Base-by-base conservation (phyloP, 805 yeast genomes). In the Saccharomycopsis oosterbeekiorum region DNA sequence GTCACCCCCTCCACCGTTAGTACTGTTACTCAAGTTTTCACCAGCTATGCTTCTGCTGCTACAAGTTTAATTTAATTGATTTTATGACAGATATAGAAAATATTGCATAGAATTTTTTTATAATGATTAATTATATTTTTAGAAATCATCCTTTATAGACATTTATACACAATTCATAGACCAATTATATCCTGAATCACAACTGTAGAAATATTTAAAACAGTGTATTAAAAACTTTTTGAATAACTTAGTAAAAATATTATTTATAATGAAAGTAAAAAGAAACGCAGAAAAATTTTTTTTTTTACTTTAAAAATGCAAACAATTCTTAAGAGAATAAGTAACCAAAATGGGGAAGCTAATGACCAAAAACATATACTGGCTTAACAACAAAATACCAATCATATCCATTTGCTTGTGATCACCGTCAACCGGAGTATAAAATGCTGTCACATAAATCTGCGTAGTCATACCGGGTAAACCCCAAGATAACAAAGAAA, bases 391-490 rank as follows among this genome's bases (percentile, higher is more conserved):
- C 37, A 82, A 78, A 37, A 90, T 76, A 0, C 97, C 94, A 58
- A 90, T 77, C 70, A 96, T 88, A 70, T 93, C 96, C 85, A 93
- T 84, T 71, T 91, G 81, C 5, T 70, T 62, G 55, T 77, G 76
- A 8, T 60, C 60, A 11, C 73, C 73, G 21, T 75, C 77, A 1
- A 84, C 83, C n/a, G 93, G 94, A 0, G 92, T 84, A 72, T 84
- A 88, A 70, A 89, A 84, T 2, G 97, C 94, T 1, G 97, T 91
- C 61, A 93, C 77, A 71, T 92, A 94, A 54, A 93, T 85, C 67
- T 91, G 79, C 0, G 94, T 82, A 0, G 98, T 94, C 58, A 97
- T 96, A 57, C 90, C 86, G 0, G 99, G 98, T 37, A 91, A 75
- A 0, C 91, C 91, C 74, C 88, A 88, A 51, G 84, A 83, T 47